Conservation (phyloP, 768 basidiomycete genomes). For the Myochromella boudieri region DNA sequence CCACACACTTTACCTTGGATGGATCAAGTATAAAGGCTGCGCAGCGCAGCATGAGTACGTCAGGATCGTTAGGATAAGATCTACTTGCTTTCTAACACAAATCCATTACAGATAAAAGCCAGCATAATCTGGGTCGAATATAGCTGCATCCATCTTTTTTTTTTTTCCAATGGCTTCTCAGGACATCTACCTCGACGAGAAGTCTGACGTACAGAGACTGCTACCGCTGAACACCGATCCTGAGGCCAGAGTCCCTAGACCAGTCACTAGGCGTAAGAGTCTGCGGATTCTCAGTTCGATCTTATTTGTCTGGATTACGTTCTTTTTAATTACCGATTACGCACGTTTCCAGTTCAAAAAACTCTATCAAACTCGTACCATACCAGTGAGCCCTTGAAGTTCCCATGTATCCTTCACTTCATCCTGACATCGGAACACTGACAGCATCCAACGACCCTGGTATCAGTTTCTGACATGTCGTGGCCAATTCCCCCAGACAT, state of each 20-base stretch:
- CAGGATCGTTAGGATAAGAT: too few relatives aligned
- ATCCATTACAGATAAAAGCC: too few relatives aligned
- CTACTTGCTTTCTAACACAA: too few relatives aligned
- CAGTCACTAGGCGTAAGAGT: background rate
- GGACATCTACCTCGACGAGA: conserved; percentile 7
- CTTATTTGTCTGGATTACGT: background rate
- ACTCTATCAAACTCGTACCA: background rate
- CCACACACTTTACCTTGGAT: too few relatives aligned
- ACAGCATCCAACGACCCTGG: background rate
- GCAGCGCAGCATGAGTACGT: too few relatives aligned
- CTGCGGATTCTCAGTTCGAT: background rate
- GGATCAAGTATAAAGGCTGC: too few relatives aligned
- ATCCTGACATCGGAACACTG: background rate
- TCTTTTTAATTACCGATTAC: background rate
- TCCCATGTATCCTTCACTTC: background rate
- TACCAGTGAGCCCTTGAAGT: background rate
- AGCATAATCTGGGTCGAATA: too few relatives aligned
- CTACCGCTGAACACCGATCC: background rate
- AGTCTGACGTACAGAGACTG: conserved; percentile 1
- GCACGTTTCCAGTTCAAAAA: background rate
- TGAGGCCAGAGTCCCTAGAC: background rate
- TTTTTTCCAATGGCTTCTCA: conserved; percentile 2
- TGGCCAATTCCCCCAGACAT: conserved; percentile 20
- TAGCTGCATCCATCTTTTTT: too few relatives aligned
- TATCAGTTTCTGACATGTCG: background rate